Evolutionary conservation across 768 basidiomycete species (phyloP).

Genomic region (Lepiota venenata): DNA sequence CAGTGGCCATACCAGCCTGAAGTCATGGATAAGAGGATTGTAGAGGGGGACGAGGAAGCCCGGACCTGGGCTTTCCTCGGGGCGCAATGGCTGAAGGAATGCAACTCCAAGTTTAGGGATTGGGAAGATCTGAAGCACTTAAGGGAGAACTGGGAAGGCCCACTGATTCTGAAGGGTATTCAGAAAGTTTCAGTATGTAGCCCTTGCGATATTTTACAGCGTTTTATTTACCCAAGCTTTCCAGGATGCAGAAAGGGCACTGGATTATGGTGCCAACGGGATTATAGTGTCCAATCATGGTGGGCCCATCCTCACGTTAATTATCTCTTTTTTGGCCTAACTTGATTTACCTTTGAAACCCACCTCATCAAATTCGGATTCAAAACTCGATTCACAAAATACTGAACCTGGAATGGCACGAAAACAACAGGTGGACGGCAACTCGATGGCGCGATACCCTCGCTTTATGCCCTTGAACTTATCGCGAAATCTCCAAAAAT

Average conservation of each 20-base stretch:
- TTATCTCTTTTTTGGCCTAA: neutral
- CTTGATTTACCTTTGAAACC: neutral
- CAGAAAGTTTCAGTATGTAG: slow-evolving; percentile 52
- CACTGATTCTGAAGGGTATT: slow-evolving; percentile 76
- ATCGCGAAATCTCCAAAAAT: slow-evolving; percentile 65
- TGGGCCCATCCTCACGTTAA: slow-evolving; percentile 21
- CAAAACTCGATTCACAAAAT: neutral
- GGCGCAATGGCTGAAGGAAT: slow-evolving; percentile 58
- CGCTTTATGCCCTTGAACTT: slow-evolving; percentile 65
- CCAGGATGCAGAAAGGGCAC: slow-evolving; percentile 65
- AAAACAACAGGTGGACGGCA: slow-evolving; percentile 61
- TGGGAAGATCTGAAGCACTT: slow-evolving; percentile 76
- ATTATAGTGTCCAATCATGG: slow-evolving; percentile 84
- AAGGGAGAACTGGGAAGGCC: slow-evolving; percentile 73
- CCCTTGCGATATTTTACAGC: neutral
- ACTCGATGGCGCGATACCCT: slow-evolving; percentile 74
- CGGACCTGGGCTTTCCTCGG: slow-evolving; percentile 45
- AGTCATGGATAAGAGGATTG: slow-evolving; percentile 37
- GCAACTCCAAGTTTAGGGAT: slow-evolving; percentile 51
- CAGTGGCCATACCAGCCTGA: slow-evolving; percentile 59
- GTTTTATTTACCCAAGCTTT: neutral
- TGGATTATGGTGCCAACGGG: slow-evolving; percentile 63
- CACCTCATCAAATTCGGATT: neutral
- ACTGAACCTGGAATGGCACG: neutral
- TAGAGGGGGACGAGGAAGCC: slow-evolving; percentile 45